Evolutionary conservation across 108 stramenopile genomes (phyloP).

Genomic region (Poteriospumella lacustris): DNA sequence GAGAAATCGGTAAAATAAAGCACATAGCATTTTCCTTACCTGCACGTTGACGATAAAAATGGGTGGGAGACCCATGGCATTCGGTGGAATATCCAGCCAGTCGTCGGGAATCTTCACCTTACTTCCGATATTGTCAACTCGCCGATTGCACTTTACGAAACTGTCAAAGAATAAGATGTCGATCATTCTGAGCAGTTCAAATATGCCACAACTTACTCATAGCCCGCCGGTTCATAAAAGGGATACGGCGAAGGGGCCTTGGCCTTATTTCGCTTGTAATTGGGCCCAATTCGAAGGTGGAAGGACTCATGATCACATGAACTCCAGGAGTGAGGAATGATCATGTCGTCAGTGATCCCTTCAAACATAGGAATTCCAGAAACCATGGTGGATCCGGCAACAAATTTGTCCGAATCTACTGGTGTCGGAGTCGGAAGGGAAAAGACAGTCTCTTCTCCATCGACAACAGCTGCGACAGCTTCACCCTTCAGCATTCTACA

Average conservation of each 20-base stretch:
- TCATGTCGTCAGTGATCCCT: too few species aligned
- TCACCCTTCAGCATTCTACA: too few species aligned
- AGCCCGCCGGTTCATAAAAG: neutral
- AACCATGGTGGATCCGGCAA: too few species aligned
- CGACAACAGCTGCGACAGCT: too few species aligned
- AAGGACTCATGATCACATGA: neutral
- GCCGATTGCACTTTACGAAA: neutral
- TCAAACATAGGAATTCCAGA: too few species aligned
- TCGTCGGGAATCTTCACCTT: neutral
- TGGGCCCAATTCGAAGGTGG: neutral
- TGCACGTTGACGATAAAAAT: constrained; percentile 3
- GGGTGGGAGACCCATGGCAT: neutral
- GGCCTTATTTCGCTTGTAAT: neutral
- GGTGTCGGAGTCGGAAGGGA: too few species aligned
- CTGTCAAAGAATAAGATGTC: too few species aligned
- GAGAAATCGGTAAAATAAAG: too few species aligned
- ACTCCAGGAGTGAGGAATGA: neutral
- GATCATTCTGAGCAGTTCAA: too few species aligned
- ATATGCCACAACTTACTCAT: neutral
- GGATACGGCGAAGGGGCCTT: neutral
- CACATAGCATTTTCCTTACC: neutral
- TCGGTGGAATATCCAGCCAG: neutral
- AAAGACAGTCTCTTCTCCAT: too few species aligned
- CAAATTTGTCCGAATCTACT: too few species aligned
- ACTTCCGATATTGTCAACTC: constrained; percentile 1